Base-by-base conservation (phyloP, 495 filamentous ascomycete species). In the Hyaloscypha variabilis region DNA sequence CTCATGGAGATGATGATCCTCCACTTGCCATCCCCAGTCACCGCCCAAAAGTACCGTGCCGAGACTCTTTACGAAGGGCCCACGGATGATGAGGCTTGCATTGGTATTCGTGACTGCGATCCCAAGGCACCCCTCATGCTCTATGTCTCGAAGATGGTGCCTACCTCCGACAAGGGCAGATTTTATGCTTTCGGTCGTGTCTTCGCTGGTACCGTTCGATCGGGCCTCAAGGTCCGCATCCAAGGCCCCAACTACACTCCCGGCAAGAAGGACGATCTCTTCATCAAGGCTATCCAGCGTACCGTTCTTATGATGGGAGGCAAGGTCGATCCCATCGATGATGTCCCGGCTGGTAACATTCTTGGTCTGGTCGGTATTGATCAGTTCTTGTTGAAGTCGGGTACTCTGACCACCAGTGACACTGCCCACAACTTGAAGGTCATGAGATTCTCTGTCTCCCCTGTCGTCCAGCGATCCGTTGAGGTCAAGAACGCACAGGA, bases 161-260 rank as follows among this genome's bases (percentile, higher is more conserved):
- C 95, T 74, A 98, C 95, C 68, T 94, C 93, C 76, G 95, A 99
- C 77, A 98, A 97, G 89, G 96, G 95, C 81, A 94, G 95, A 84
- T 99, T 99, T 92, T 99, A 97, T 84, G 95, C 95, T 79, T 99
- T 99, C 85, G 95, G 95, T 82, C 96, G 95, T 93, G 95, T 99
- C 81, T 99, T 98, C 88, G 81, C 96, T 69, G 95, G 95, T 88
- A 97, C 93, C 76, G 95, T 97, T 83, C 84, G 84, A 72, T 99
- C 95, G 67, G 96, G 96, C 81, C 83, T 99, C 73, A 98, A 98
- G 88, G 95, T 99, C 88, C 95, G 96, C 83, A 99, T 99, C 81
- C 95, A 99, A 86, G 95, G 95, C 70, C 95, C 95, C 76, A 97
- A 98, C 89, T 99, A 98, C 86, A 86, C 82, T 66, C 96, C 96